These are phyloP conservation scores for Aschersonia sp. DNA, from an alignment of 2,329 filamentous ascomycete species.

Conservation along the genomic window DNA sequence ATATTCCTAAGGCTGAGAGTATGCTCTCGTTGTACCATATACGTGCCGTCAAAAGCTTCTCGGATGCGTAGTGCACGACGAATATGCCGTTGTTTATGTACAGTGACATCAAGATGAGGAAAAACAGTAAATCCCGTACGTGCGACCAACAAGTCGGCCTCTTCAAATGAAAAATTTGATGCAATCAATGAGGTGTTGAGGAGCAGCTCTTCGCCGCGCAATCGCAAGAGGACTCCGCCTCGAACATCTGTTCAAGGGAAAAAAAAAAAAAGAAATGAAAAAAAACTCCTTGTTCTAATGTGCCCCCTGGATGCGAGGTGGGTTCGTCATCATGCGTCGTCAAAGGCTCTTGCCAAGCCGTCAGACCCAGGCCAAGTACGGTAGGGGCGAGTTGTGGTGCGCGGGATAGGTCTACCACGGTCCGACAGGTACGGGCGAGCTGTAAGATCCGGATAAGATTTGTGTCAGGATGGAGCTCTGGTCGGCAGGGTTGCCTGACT, in stretches of 20 bases:
- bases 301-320: slow-evolving; percentile 18
- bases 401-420: slow-evolving; percentile 30
- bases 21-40: no score
- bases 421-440: slow-evolving; percentile 46
- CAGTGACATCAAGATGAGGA: no score
- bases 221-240: neutral
- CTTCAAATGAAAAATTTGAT: no score
- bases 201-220: neutral
- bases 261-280: slow-evolving; percentile 2
- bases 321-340: slow-evolving; percentile 17
- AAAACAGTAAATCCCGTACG: no score
- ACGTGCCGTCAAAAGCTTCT: no score
- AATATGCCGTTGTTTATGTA: no score
- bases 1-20: no score
- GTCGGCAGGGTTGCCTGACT: slow-evolving; percentile 18
- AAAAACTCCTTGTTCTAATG: slow-evolving; percentile 18
- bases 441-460: slow-evolving; percentile 45
- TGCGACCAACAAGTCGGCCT: no score
- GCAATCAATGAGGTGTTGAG: no score
- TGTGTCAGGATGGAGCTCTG: slow-evolving; percentile 47
- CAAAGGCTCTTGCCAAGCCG: neutral
- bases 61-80: no score
- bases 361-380: neutral
- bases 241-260: neutral
- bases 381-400: neutral